These are phyloP conservation scores for Exidia glandulosa DNA, from an alignment of 768 basidiomycete genomes.

Conservation along the genomic window DNA sequence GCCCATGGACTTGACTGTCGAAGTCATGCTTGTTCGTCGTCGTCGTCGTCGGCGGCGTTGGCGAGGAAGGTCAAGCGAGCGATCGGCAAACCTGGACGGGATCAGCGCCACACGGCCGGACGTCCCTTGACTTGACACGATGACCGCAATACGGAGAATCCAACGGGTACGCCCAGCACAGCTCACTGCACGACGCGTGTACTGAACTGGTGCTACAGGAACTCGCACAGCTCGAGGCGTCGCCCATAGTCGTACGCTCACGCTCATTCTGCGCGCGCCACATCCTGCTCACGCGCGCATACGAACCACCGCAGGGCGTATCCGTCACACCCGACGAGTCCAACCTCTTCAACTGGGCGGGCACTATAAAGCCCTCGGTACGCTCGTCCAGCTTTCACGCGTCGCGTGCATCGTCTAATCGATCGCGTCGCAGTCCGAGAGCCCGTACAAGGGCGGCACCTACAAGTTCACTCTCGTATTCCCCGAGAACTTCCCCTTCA, in stretches of 20 bases:
- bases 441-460: conserved; percentile 74
- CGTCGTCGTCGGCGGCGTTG: too few species aligned
- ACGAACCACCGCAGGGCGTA: conserved; percentile 36
- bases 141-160: background rate
- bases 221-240: background rate
- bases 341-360: conserved; percentile 70
- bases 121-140: too few species aligned
- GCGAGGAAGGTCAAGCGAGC: too few species aligned
- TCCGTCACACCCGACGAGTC: conserved; percentile 53
- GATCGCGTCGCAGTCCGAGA: conserved; percentile 42
- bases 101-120: too few species aligned
- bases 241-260: background rate
- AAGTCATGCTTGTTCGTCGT: too few species aligned
- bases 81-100: too few species aligned
- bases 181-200: background rate
- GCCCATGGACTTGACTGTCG: background rate
- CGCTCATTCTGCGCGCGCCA: background rate
- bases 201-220: background rate
- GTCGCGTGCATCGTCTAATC: conserved; percentile 4
- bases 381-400: conserved; percentile 15
- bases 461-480: conserved; percentile 65
- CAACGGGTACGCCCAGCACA: background rate
- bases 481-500: conserved; percentile 80
- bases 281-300: background rate
- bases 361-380: conserved; percentile 64